Percentiles rank a stretch among this genome's conserved stretches.
Conservation (phyloP, 495 filamentous ascomycete genomes). For the Trichoderma asperelloides region DNA sequence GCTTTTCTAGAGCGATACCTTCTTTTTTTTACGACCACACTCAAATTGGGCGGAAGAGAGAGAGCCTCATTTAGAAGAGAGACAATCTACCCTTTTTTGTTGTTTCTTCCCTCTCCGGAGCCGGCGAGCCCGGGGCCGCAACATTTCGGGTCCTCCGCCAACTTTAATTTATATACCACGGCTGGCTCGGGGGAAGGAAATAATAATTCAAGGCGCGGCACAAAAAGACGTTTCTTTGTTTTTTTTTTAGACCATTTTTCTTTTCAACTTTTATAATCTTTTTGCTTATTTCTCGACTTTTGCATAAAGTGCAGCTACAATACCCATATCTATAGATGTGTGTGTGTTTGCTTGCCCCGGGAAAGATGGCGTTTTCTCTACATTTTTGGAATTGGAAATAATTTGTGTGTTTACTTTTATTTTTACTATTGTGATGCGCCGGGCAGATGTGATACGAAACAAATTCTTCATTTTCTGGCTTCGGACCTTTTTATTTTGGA, state of each 20-base stretch:
- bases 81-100: too few species aligned
- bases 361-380: conserved; percentile 7
- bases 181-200: conserved; percentile 1
- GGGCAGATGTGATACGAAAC: conserved; percentile 3
- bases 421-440: not conserved
- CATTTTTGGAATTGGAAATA: not conserved
- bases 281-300: not conserved
- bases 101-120: not conserved
- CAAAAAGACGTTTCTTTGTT: not conserved
- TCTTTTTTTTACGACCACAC: too few species aligned
- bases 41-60: too few species aligned
- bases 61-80: too few species aligned
- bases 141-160: not conserved
- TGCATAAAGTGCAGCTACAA: conserved; percentile 5
- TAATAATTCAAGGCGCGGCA: not conserved
- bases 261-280: not conserved
- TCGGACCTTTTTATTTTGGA: not conserved
- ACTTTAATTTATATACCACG: not conserved
- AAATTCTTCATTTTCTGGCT: not conserved
- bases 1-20: not conserved
- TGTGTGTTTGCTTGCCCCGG: not conserved
- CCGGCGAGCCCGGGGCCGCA: conserved; percentile 3
- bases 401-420: not conserved
- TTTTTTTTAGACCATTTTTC: not conserved
- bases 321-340: not conserved